A percentile compares a stretch with the other conserved stretches of the same genome.
phyloP scores from a whole-genome alignment of 75 land plant species.

The Larix kaempferi region DNA sequence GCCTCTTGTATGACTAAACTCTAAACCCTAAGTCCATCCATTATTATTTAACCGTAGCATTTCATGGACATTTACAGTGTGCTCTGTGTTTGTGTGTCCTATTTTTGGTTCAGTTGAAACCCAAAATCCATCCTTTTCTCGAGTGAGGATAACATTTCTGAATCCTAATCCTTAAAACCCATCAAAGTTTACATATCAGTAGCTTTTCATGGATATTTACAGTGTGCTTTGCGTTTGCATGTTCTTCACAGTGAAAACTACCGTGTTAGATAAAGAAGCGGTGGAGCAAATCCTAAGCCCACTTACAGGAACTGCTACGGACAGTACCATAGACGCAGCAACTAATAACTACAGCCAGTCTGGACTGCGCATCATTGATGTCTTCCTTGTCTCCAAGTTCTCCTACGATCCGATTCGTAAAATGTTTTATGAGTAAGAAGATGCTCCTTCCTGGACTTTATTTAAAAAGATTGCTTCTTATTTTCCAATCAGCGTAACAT shows the following conservation, averaged over 20 bases:
- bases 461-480: no score
- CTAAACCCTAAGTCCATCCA: not conserved
- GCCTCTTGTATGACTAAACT: conserved; percentile 33
- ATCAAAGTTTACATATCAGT: not conserved
- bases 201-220: not conserved
- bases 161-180: not conserved
- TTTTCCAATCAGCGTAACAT: no score
- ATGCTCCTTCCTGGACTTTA: no score
- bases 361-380: conserved; percentile 65
- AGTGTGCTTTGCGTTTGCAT: not conserved
- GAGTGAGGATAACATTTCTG: not conserved
- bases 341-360: conserved; percentile 11
- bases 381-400: conserved; percentile 63
- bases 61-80: not conserved
- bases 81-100: not conserved
- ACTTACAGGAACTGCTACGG: conserved; percentile 37
- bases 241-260: conserved; percentile 61
- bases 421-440: conserved; percentile 62
- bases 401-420: conserved; percentile 79
- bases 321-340: not conserved
- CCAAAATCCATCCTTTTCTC: not conserved
- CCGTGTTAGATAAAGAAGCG: conserved; percentile 65
- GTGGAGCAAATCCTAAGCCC: conserved; percentile 46
- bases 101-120: not conserved
- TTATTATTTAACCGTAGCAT: not conserved